Evolutionary conservation across 192 early-diverging fungal species (phyloP).

Genomic region (Linnemannia hyalina): DNA sequence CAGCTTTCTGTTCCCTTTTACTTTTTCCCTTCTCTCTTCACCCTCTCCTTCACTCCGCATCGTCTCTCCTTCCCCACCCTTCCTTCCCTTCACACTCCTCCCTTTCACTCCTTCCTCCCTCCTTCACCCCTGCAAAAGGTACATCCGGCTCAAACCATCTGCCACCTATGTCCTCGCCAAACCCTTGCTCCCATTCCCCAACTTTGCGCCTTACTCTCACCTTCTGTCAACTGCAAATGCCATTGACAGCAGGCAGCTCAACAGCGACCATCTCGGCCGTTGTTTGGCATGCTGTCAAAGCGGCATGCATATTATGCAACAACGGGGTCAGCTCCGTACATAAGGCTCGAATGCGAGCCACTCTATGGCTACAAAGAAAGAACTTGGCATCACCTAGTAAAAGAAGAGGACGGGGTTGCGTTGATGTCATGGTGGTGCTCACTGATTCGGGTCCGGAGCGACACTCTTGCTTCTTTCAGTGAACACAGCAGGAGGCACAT

Average conservation of each 20-base stretch:
- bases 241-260: neutral
- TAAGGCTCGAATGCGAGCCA: neutral
- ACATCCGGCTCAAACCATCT: neutral
- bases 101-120: neutral
- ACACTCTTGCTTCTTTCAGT: neutral
- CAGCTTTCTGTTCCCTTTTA: neutral
- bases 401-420: neutral
- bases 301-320: neutral
- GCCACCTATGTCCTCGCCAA: too few species aligned
- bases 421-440: neutral
- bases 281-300: neutral
- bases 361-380: too few species aligned
- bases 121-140: neutral
- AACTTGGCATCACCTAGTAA: neutral
- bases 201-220: neutral
- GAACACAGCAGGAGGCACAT: neutral
- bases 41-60: conserved; percentile 14
- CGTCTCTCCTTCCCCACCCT: neutral
- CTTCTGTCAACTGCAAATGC: neutral
- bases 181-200: neutral
- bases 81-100: neutral
- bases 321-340: neutral
- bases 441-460: neutral
- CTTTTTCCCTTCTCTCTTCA: neutral
- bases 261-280: neutral